These are phyloP conservation scores for Nannizziopsis arthrosporioides DNA, from an alignment of 2,329 filamentous ascomycete species.

Conservation along the genomic window DNA sequence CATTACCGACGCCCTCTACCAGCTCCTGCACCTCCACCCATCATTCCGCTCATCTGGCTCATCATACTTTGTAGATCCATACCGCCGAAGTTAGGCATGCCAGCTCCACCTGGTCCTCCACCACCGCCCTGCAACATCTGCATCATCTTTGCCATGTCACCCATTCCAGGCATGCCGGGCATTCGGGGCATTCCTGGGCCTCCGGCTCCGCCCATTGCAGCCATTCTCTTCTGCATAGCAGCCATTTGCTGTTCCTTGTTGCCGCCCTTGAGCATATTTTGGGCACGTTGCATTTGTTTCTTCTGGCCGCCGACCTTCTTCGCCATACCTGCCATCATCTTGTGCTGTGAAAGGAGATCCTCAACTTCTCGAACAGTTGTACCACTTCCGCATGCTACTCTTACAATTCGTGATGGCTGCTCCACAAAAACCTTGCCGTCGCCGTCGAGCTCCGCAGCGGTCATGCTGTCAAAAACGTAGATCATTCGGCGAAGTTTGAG, in stretches of 20 bases:
- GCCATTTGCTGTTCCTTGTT: slow-evolving; percentile 91
- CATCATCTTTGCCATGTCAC: slow-evolving; percentile 84
- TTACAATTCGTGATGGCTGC: slow-evolving; percentile 83
- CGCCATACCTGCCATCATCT: slow-evolving; percentile 98
- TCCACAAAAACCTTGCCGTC: slow-evolving; percentile 92
- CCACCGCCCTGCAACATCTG: slow-evolving; percentile 81
- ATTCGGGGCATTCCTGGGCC: slow-evolving; percentile 47
- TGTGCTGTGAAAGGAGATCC: slow-evolving; percentile 91
- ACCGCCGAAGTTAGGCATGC: slow-evolving; percentile 48
- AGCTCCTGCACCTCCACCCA: slow-evolving; percentile 33
- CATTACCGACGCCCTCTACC: slow-evolving; percentile 19
- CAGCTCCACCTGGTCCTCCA: slow-evolving; percentile 48
- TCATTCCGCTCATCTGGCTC: slow-evolving; percentile 60
- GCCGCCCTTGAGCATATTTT: slow-evolving; percentile 77
- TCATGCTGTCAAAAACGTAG: slow-evolving; percentile 98
- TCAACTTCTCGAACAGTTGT: slow-evolving; percentile 89
- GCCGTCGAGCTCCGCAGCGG: slow-evolving; percentile 83
- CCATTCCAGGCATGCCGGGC: slow-evolving; percentile 57
- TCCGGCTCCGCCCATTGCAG: slow-evolving; percentile 73
- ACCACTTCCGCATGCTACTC: slow-evolving; percentile 78
- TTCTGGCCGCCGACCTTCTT: slow-evolving; percentile 98
- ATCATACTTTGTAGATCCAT: slow-evolving; percentile 61
- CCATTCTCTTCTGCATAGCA: slow-evolving; percentile 91
- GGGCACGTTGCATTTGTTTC: slow-evolving; percentile 92
- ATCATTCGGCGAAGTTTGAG: slow-evolving; percentile 95